Conservation (phyloP, 1,284 basidiomycete species). For the Trichosporon sp. region DNA sequence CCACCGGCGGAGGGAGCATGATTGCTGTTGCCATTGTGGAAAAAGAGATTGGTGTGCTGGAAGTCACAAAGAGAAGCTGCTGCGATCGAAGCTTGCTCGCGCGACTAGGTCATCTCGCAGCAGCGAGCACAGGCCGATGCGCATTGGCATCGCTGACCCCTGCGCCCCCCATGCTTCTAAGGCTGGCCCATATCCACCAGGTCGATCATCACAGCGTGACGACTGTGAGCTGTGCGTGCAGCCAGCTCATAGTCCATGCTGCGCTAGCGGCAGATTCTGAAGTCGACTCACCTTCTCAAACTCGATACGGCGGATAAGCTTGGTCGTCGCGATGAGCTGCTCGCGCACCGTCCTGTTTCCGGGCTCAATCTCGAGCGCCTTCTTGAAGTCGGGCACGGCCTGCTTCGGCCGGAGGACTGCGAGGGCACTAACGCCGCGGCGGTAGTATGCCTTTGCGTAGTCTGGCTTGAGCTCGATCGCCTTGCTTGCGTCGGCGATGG, state of each 20-base stretch:
- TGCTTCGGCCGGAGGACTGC: slow-evolving; percentile 79
- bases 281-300: slow-evolving; percentile 69
- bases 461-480: slow-evolving; percentile 84
- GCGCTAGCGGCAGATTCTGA: neutral
- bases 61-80: neutral
- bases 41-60: neutral
- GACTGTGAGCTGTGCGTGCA: neutral
- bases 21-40: neutral
- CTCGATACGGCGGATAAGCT: slow-evolving; percentile 68
- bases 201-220: no score
- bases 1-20: neutral
- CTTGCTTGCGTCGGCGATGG: slow-evolving; percentile 53
- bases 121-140: neutral
- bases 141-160: neutral
- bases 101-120: neutral
- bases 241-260: neutral
- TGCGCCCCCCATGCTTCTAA: neutral
- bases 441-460: slow-evolving; percentile 69
- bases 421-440: slow-evolving; percentile 85
- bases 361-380: slow-evolving; percentile 80
- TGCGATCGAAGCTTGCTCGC: neutral
- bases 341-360: slow-evolving; percentile 71
- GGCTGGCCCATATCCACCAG: no score
- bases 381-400: slow-evolving; percentile 81
- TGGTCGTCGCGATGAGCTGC: slow-evolving; percentile 83